A percentile compares a stretch with the other conserved stretches of the same genome.
phyloP scores from a whole-genome alignment of 139 green algal genomes.

The Closterium sp. region DNA sequence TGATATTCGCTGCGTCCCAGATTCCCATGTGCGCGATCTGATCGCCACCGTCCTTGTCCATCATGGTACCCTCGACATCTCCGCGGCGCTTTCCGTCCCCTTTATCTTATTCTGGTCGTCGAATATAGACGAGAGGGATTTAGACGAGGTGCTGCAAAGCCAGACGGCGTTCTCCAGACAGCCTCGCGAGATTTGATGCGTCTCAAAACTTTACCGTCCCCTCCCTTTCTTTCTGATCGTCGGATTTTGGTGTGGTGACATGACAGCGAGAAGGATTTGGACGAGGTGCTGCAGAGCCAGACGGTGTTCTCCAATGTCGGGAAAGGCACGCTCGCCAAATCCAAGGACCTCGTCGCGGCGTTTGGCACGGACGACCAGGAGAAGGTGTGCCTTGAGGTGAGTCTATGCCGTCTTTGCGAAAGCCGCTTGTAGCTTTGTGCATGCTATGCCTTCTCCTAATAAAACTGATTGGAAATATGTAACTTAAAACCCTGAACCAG shows the following conservation, averaged over 20 bases:
- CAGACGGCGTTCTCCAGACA: neutral
- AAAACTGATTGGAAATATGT: too few relatives aligned
- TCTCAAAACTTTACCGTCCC: too few relatives aligned
- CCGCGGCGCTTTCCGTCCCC: neutral
- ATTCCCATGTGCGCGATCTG: neutral
- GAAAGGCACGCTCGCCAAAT: constrained; percentile 88
- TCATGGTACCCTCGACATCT: neutral
- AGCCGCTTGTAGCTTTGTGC: too few relatives aligned
- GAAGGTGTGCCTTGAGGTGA: constrained; percentile 69
- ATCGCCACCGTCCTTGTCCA: neutral
- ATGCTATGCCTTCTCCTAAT: too few relatives aligned
- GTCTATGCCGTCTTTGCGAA: neutral
- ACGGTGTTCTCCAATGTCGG: constrained; percentile 94
- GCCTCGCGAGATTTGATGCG: too few relatives aligned
- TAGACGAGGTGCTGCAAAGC: neutral
- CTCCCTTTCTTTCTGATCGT: too few relatives aligned
- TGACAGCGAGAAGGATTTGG: constrained; percentile 87
- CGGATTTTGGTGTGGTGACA: neutral
- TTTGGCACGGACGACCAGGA: constrained; percentile 88
- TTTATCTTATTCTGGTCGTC: neutral
- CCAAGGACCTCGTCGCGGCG: constrained; percentile 78
- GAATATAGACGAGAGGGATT: neutral
- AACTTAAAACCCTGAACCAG: neutral
- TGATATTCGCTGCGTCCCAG: neutral
- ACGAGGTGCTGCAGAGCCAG: constrained; percentile 95